Evolutionary conservation across 2,329 filamentous ascomycete genomes (phyloP).

Genomic region (Alternaria consortialis): DNA sequence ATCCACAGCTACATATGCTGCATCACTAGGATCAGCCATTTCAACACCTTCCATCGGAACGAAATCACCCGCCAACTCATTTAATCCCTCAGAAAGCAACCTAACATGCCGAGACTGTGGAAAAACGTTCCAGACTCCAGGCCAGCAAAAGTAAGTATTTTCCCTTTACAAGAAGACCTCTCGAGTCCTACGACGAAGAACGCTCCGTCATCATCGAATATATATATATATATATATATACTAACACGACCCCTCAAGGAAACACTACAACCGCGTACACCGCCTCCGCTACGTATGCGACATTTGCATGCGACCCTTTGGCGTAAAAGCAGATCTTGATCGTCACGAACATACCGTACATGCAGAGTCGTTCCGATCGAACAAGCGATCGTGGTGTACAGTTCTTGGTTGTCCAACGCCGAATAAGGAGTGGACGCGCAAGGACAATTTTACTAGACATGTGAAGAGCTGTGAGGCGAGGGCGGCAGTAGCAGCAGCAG

Average conservation of each 20-base stretch:
- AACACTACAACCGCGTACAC: constrained; percentile 7
- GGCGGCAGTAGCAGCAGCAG: background rate
- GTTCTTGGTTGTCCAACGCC: background rate
- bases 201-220: too few relatives aligned
- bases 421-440: background rate
- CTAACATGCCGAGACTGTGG: too few relatives aligned
- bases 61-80: too few relatives aligned
- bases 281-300: constrained; percentile 8
- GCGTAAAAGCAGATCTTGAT: constrained; percentile 9
- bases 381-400: background rate
- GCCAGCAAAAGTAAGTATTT: too few relatives aligned
- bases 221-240: too few relatives aligned
- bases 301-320: constrained; percentile 1
- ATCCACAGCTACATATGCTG: too few relatives aligned
- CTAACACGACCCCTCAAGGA: background rate
- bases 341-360: constrained; percentile 12
- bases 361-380: background rate
- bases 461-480: background rate
- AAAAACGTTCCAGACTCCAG: too few relatives aligned
- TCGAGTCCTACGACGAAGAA: too few relatives aligned
- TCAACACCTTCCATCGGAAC: too few relatives aligned
- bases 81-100: too few relatives aligned
- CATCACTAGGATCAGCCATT: too few relatives aligned
- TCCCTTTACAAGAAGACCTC: too few relatives aligned
- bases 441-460: constrained; percentile 5